Percentiles rank a stretch among this genome's conserved stretches.
Evolutionary conservation across 345 rosid genomes (phyloP).

Genomic region (Eucalyptus grandis): DNA sequence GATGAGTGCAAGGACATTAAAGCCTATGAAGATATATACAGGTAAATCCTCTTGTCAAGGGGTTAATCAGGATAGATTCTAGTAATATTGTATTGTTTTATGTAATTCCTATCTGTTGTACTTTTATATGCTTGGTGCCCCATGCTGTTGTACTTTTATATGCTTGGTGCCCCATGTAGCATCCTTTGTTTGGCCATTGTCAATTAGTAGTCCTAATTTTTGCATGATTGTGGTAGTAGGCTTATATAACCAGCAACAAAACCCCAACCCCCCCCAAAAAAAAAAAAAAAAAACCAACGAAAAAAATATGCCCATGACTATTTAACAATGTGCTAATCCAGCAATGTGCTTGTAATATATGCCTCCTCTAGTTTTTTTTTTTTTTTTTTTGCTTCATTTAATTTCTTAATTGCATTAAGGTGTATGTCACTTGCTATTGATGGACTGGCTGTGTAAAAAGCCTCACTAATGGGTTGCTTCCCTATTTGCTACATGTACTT

Average conservation of each 20-base stretch:
- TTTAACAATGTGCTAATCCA: not conserved
- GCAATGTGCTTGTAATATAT: too few species aligned
- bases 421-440: not conserved
- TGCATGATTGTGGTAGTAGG: not conserved
- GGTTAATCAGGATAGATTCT: not conserved
- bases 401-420: not conserved
- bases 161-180: not conserved
- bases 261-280: not conserved
- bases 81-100: not conserved
- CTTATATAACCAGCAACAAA: not conserved
- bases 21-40: conserved; percentile 62
- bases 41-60: conserved; percentile 17
- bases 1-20: conserved; percentile 83
- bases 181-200: not conserved
- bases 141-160: not conserved
- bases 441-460: not conserved
- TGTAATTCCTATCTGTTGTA: not conserved
- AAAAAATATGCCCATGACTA: not conserved
- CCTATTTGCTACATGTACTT: not conserved
- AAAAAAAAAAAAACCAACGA: not conserved
- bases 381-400: not conserved
- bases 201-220: not conserved
- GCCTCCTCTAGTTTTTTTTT: not conserved
- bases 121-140: not conserved
- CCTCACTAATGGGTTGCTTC: not conserved